A percentile compares a stretch with the other conserved stretches of the same genome.
These are phyloP conservation scores for Scalesia atractyloides DNA, from an alignment of 129 eudicot genomes.

Conservation along the genomic window DNA sequence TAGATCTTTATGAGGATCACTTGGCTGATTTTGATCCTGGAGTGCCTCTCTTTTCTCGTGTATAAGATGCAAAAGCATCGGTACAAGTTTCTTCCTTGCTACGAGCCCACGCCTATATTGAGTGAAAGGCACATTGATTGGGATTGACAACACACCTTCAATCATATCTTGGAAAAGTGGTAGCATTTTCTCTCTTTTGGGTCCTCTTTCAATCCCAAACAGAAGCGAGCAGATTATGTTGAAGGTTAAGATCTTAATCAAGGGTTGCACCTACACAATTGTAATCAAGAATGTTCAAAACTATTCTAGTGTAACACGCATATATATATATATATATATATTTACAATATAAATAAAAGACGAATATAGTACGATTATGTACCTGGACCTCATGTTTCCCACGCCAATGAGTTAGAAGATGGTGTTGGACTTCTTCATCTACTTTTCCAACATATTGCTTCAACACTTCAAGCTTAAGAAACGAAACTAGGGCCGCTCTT, in stretches of 20 bases:
- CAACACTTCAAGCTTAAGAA: slow-evolving; percentile 45
- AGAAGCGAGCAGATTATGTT: slow-evolving; percentile 40
- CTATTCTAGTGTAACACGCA: background rate
- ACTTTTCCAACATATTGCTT: slow-evolving; percentile 39
- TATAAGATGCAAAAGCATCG: slow-evolving; percentile 39
- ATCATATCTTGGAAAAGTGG: slow-evolving; percentile 41
- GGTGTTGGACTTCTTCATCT: slow-evolving; percentile 42
- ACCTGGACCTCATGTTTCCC: slow-evolving; percentile 37
- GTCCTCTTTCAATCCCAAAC: slow-evolving; percentile 56
- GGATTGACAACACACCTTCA: slow-evolving; percentile 29
- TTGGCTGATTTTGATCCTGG: slow-evolving; percentile 27
- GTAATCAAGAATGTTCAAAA: background rate
- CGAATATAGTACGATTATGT: background rate
- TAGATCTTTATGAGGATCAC: slow-evolving; percentile 48
- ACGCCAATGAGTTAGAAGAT: slow-evolving; percentile 38
- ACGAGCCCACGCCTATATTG: slow-evolving; percentile 42
- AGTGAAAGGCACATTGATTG: slow-evolving; percentile 51
- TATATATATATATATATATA: background rate
- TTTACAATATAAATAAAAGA: background rate
- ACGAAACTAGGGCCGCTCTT: slow-evolving; percentile 36
- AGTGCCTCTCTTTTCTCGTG: slow-evolving; percentile 45
- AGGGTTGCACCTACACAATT: slow-evolving; percentile 45
- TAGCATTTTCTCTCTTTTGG: slow-evolving; percentile 43
- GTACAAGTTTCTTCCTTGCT: slow-evolving; percentile 47
- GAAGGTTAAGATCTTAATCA: slow-evolving; percentile 52